Base-by-base conservation (phyloP, 306 rosid species). In the Trifolium dubium region DNA sequence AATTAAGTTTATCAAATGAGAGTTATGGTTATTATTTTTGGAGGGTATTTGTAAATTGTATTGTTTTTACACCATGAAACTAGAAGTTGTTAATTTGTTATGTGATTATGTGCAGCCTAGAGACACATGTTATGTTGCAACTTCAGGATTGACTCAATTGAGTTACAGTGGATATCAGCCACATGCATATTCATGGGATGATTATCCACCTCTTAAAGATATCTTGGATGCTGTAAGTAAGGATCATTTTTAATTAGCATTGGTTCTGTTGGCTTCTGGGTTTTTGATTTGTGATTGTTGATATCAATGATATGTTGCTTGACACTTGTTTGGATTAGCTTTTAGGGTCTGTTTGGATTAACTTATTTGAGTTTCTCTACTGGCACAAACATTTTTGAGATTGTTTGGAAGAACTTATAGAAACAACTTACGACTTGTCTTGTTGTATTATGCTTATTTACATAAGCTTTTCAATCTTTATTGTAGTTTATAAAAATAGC, bases 81-180 rank as follows among this genome's bases (percentile, higher is more conserved):
- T 1, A 11, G 5, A 61, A 51, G 14, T 40, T 75, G 11, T 15
- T 69, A 23, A 50, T 77, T 47, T 32, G 61, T n/a, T 17, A 31
- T 79, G 77, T 54, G 30, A 63, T 60, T 47, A 51, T 79, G 12
- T 88, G 85, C 89, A 94, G 98, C 95, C 96, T 78, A 77, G 98
- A 80, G 98, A 91, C 61, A 86, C 88, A 32, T 93, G 98, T 63
- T 93, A 93, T 80, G 85, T 94, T 59, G 96, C 97, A n/a, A 84
- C 80, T 82, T 87, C 91, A 7, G 98, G 96, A 55, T 80, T 94
- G 85, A 85, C 92, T 6, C 76, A 86, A 2, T 75, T 89, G 83
- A 86, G 74, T 75, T 91, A 94, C 83, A 91, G 98, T 80, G 97
- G 97, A 37, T 89, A 87, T 79, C 81, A 86, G 82, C 97, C 98